phyloP scores from a whole-genome alignment of 495 filamentous ascomycete genomes.

The Podospora tetraspora region DNA sequence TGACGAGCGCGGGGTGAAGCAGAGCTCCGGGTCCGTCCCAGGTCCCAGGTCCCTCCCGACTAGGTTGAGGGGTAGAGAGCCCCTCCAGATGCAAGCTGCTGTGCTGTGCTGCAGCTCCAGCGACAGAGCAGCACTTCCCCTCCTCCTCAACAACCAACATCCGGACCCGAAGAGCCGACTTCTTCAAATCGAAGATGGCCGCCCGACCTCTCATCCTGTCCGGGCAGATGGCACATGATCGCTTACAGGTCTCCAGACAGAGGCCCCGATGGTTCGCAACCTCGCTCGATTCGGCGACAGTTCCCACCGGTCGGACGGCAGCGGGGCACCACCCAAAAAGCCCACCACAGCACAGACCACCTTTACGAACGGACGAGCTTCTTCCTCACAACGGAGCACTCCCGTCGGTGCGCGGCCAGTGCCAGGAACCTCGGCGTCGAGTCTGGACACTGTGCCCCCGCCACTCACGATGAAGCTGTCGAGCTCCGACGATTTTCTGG shows the following conservation, averaged over 20 bases:
- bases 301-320: not conserved
- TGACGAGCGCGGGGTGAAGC: constrained; percentile 10
- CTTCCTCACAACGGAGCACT: not conserved
- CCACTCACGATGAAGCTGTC: not conserved
- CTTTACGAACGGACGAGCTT: not conserved
- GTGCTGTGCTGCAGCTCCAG: constrained; percentile 1
- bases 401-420: not conserved
- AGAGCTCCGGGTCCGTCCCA: not conserved
- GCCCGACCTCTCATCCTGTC: not conserved
- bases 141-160: not conserved
- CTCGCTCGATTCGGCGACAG: not conserved
- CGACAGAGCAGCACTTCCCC: not conserved
- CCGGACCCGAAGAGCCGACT: not conserved
- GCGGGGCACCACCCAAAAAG: not conserved
- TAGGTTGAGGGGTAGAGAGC: constrained; percentile 11
- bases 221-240: constrained; percentile 8
- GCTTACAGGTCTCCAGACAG: constrained; percentile 1
- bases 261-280: not conserved
- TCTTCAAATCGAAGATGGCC: not conserved
- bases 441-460: not conserved
- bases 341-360: not conserved
- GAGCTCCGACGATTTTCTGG: not conserved
- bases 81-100: constrained; percentile 5
- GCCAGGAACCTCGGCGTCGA: not conserved
- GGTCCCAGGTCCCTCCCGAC: not conserved